Evolutionary conservation across 805 yeast genomes (phyloP).

Genomic region (Priceomyces castillae): DNA sequence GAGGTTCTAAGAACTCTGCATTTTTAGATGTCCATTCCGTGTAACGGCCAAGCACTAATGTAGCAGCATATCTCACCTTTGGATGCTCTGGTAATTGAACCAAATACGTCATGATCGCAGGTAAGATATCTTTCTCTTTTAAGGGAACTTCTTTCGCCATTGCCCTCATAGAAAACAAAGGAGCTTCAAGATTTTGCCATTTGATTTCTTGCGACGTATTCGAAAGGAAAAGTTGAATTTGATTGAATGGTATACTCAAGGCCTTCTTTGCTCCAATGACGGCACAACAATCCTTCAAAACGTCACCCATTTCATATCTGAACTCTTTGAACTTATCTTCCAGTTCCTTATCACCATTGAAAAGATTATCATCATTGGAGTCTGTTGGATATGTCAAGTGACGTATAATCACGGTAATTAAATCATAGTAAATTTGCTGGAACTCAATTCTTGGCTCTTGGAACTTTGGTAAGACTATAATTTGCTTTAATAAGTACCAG

Average conservation of each 20-base stretch:
- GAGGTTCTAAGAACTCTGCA: conserved; percentile 77
- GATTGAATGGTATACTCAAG: conserved; percentile 63
- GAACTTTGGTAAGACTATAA: conserved; percentile 60
- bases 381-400: conserved; percentile 73
- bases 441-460: conserved; percentile 50
- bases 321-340: conserved; percentile 93
- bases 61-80: conserved; percentile 87
- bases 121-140: conserved; percentile 63
- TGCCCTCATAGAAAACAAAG: conserved; percentile 83
- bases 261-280: conserved; percentile 79
- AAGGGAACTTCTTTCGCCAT: conserved; percentile 89
- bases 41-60: conserved; percentile 91
- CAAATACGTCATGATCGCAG: conserved; percentile 68
- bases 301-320: conserved; percentile 96
- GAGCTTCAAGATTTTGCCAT: conserved; percentile 91
- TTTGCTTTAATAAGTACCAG: conserved; percentile 81
- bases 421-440: conserved; percentile 52
- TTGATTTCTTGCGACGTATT: conserved; percentile 34
- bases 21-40: conserved; percentile 93
- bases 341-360: conserved; percentile 67
- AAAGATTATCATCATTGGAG: conserved; percentile 35
- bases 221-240: conserved; percentile 45
- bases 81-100: conserved; percentile 78
- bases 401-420: conserved; percentile 58
- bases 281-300: conserved; percentile 91